Base-by-base conservation (phyloP, 2,329 filamentous ascomycete genomes). In the Pestalotiopsis sp. region DNA sequence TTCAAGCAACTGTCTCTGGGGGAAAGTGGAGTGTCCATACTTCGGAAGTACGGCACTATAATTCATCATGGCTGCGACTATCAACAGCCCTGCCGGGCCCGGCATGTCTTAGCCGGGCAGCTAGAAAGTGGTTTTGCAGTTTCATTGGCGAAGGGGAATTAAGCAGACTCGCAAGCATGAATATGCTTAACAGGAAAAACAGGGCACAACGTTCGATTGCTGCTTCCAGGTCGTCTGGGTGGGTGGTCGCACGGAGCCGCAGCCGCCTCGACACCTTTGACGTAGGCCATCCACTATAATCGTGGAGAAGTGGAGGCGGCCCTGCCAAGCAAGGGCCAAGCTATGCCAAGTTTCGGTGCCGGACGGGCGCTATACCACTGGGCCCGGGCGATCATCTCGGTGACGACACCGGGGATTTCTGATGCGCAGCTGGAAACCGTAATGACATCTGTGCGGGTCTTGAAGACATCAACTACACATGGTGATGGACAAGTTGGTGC, bases 181-280 rank as follows among this genome's bases (percentile, higher is more conserved):
- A 49, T 49, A 49, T 49, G 41, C 41, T 49, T 49, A 49, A 49
- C 41, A 49, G 31, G 31, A 49, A 49, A 49, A 49, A 49, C 41
- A 49, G 41, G 41, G 41, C 41, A 49, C 3, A 7, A 49, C n/a
- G 41, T 14, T n/a, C 13, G 4, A n/a, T 14, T 45, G 41, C 41
- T 45, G 41, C 17, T 45, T 45, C 41, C 41, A 45, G 41, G 17
- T 13, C 41, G 41, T 49, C 14, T 49, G n/a, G 58, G 3, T 61
- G 58, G 23, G 3, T 61, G 58, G 23, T n/a, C 41, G 41, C 31
- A 36, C 31, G 31, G 31, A 36, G 31, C 31, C 3, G 58, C 58
- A 17, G 31, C 36, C 31, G 59, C 59, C 59, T 62, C 59, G 31
- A 62, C 31, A 36, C 27, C 59, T 62, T 62, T 62, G 59, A 62